Evolutionary conservation across 2,329 filamentous ascomycete genomes (phyloP), one percentile per base, ranked within the genome.

Genomic region (Lachnellula suecica): DNA sequence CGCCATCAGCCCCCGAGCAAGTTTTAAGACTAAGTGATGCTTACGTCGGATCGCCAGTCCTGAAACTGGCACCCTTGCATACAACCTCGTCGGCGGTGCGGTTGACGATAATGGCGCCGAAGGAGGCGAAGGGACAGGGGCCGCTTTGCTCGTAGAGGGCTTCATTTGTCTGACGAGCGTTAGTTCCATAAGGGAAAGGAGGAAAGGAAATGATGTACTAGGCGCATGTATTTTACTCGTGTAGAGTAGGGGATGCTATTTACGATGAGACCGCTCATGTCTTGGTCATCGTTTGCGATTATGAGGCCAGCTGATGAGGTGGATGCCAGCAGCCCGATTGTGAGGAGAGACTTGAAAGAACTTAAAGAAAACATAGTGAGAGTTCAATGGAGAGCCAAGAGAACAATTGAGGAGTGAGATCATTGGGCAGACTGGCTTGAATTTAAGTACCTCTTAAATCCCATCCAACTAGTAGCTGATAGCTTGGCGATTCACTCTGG

Each of bases 21-120:
- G n/a, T n/a, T n/a, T n/a, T n/a, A n/a, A n/a, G n/a, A n/a, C n/a
- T n/a, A n/a, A n/a, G n/a, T n/a, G 31, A 7, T 24, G 13, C 9
- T 31, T 43, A 47, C 53, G 53, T 55, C 2, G 53, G 53, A 31
- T 55, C 49, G 2, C 53, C 53, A 13, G 53, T 55, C 25, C 53
- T 51, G 25, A 55, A 55, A 15, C 52, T 55, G 15, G 53, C 53
- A 13, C 53, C 53, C 25, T 52, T 37, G 35, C 53, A 55, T 13
- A 55, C 49, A 3, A 55, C 46, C 13, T 47, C 49, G 31, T 55
- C 53, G 24, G 53, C 59, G 0, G 78, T 80, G 59, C 82, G 79
- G 59, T 82, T 82, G n/a, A 82, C 79, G 51, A 82, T 73, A 22
- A 73, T 77, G 9, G 74, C 70, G 4, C 77, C 78, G 59, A 80